These are phyloP conservation scores for Leucosporidium scottii DNA, from an alignment of 768 basidiomycete genomes.

Conservation along the genomic window DNA sequence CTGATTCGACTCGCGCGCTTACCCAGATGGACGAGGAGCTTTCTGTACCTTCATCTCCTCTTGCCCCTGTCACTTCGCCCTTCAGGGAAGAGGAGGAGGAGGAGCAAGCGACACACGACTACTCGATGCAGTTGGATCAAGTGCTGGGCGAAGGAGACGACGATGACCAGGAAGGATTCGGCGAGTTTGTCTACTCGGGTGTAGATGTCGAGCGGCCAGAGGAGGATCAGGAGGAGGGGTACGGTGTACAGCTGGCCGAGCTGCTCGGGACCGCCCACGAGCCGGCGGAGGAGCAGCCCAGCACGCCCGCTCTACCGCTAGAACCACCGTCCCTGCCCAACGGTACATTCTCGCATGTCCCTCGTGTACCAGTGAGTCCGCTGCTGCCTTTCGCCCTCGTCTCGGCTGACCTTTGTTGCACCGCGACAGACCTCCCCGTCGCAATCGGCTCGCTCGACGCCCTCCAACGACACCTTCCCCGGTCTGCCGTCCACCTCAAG, in stretches of 20 bases:
- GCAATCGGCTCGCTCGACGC: conserved; percentile 32
- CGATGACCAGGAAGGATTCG: conserved; percentile 45
- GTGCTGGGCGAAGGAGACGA: neutral
- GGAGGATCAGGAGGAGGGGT: conserved; percentile 38
- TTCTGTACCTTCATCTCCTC: too few relatives aligned
- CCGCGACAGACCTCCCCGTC: conserved; percentile 9
- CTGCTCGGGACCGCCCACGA: conserved; percentile 55
- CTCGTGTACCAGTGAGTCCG: conserved; percentile 18
- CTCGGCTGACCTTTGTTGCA: neutral
- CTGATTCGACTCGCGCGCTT: too few relatives aligned
- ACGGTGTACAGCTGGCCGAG: conserved; percentile 62
- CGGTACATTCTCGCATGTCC: conserved; percentile 44
- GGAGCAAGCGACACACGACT: neutral
- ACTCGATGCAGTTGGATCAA: conserved; percentile 1
- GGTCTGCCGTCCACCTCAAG: neutral
- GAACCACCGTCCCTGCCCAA: conserved; percentile 50
- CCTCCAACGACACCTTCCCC: conserved; percentile 19
- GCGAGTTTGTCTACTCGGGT: conserved; percentile 64
- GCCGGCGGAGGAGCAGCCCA: conserved; percentile 49
- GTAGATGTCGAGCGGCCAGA: conserved; percentile 50
- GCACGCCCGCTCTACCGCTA: conserved; percentile 40
- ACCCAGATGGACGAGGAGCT: too few relatives aligned
- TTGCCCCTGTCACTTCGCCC: neutral
- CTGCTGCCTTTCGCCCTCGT: neutral
- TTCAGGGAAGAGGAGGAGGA: conserved; percentile 16